Conservation (phyloP, 2,329 filamentous ascomycete genomes). For the Pseudocercospora pini-densiflorae region DNA sequence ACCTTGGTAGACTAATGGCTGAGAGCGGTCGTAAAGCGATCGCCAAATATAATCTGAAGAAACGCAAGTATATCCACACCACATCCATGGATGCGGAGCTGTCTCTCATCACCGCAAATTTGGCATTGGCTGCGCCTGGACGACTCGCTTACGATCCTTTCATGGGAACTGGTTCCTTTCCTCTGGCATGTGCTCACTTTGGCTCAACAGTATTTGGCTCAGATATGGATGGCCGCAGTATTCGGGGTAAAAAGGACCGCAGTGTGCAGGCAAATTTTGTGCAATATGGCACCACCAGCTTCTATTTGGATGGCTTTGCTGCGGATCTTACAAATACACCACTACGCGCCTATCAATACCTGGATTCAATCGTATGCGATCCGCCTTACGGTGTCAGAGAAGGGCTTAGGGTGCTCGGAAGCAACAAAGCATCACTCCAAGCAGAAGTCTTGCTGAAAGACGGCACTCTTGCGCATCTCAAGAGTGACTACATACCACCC, state of each 20-base stretch:
- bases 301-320: conserved; percentile 78
- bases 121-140: conserved; percentile 79
- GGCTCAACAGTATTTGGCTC: conserved; percentile 83
- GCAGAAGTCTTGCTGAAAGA: conserved; percentile 66
- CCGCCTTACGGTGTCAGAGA: conserved; percentile 96
- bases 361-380: conserved; percentile 94
- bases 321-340: conserved; percentile 90
- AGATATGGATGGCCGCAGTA: conserved; percentile 90
- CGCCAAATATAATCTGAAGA: conserved; percentile 85
- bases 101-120: conserved; percentile 87
- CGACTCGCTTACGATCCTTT: conserved; percentile 95
- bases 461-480: conserved; percentile 72
- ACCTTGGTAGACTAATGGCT: conserved; percentile 74
- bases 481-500: conserved; percentile 75
- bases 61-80: conserved; percentile 89
- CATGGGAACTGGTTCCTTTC: conserved; percentile 92
- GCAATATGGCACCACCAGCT: conserved; percentile 73
- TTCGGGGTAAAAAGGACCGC: conserved; percentile 69
- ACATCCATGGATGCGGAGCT: conserved; percentile 98
- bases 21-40: conserved; percentile 69
- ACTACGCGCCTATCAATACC: conserved; percentile 59
- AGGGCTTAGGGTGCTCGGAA: conserved; percentile 84
- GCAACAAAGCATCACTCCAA: conserved; percentile 60
- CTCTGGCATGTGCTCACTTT: conserved; percentile 87
- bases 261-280: conserved; percentile 74